Evolutionary conservation across 208 protist species (phyloP).

Genomic region (Leptomonas seymouri): DNA sequence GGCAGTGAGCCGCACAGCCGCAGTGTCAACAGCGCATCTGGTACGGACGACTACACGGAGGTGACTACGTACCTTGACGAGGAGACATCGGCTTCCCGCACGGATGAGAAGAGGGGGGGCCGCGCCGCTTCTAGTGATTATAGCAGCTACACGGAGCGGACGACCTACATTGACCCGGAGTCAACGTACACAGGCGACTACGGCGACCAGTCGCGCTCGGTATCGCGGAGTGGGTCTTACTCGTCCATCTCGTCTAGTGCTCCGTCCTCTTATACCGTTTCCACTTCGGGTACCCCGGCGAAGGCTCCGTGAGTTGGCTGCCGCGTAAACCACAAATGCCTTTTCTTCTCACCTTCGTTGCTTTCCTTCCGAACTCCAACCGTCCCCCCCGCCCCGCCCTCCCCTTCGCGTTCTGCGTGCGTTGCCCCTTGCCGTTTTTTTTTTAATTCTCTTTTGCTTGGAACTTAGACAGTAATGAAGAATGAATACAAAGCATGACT

Average conservation of each 20-base stretch:
- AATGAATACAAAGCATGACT: no score
- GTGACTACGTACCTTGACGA: conserved; percentile 58
- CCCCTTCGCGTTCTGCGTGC: no score
- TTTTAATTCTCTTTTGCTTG: no score
- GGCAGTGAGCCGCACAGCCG: background rate
- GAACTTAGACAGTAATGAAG: no score
- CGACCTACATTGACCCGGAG: conserved; percentile 44
- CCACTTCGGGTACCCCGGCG: background rate
- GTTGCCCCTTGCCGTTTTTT: no score
- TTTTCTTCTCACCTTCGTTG: conserved; percentile 10
- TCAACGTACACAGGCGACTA: conserved; percentile 23
- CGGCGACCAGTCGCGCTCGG: conserved; percentile 7
- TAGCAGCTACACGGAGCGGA: conserved; percentile 41
- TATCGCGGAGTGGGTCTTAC: conserved; percentile 28
- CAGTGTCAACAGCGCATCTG: conserved; percentile 5
- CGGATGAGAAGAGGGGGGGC: conserved; percentile 3
- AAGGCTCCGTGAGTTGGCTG: background rate
- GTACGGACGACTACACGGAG: conserved; percentile 39
- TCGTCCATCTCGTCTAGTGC: conserved; percentile 25
- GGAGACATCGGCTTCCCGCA: conserved; percentile 26
- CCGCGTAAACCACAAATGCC: conserved; percentile 9
- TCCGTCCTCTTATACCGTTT: conserved; percentile 6
- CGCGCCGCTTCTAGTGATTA: conserved; percentile 11
- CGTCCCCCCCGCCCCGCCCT: background rate
- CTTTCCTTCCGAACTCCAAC: conserved; percentile 3